These are phyloP conservation scores for Candida koratica DNA, from an alignment of 805 yeast genomes.

Conservation along the genomic window DNA sequence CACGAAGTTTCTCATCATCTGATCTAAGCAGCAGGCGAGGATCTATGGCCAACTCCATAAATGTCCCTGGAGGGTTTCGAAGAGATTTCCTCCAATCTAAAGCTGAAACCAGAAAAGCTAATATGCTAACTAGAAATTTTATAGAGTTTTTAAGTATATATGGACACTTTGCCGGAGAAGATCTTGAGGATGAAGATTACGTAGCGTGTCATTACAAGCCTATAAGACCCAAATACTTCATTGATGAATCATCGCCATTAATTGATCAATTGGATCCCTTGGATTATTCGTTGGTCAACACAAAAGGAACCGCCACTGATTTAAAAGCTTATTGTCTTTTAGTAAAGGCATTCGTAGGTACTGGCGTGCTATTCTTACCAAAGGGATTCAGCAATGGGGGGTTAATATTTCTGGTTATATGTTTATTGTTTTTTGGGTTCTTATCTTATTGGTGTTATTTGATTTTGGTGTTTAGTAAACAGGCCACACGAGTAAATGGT, in stretches of 20 bases:
- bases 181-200: slow-evolving; percentile 64
- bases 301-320: slow-evolving; percentile 67
- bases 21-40: slow-evolving; percentile 44
- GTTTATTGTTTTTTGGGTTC: slow-evolving; percentile 57
- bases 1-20: slow-evolving; percentile 24
- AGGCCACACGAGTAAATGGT: slow-evolving; percentile 60
- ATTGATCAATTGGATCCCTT: slow-evolving; percentile 11
- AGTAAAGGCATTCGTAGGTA: slow-evolving; percentile 72
- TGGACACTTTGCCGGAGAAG: slow-evolving; percentile 87
- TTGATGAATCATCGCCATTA: slow-evolving; percentile 39
- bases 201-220: slow-evolving; percentile 46
- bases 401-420: slow-evolving; percentile 49
- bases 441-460: slow-evolving; percentile 78
- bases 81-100: slow-evolving; percentile 54
- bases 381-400: slow-evolving; percentile 75
- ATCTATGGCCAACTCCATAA: slow-evolving; percentile 62
- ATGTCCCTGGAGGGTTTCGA: slow-evolving; percentile 82
- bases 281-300: slow-evolving; percentile 21
- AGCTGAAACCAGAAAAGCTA: slow-evolving; percentile 26
- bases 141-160: slow-evolving; percentile 73
- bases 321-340: slow-evolving; percentile 66
- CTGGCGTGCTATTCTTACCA: slow-evolving; percentile 70
- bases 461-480: slow-evolving; percentile 57
- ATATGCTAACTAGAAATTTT: slow-evolving; percentile 65
- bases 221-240: slow-evolving; percentile 15